Evolutionary conservation across 2,329 filamentous ascomycete genomes (phyloP).

Genomic region (Aspergillus sp.): DNA sequence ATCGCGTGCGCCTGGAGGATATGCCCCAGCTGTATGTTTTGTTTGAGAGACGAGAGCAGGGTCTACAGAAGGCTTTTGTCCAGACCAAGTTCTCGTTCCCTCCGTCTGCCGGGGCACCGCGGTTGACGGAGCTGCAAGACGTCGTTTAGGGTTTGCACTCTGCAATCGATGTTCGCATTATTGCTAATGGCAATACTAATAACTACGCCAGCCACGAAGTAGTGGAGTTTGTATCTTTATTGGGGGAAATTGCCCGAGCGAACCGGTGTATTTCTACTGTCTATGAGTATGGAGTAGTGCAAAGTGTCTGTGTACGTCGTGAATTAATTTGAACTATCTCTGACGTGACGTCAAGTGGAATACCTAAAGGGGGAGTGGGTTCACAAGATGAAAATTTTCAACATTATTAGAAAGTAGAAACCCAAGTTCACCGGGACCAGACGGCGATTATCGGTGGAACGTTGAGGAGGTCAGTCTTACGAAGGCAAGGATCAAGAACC

Average conservation of each 20-base stretch:
- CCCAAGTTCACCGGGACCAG: neutral
- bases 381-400: neutral
- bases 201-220: neutral
- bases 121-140: constrained; percentile 40
- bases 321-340: neutral
- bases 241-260: neutral
- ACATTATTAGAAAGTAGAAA: neutral
- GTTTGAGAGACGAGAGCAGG: constrained; percentile 54
- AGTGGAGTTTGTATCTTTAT: neutral
- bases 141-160: neutral
- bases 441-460: neutral
- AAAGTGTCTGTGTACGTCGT: neutral
- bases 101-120: constrained; percentile 50
- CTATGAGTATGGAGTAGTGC: neutral
- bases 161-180: too few species aligned
- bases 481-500: neutral
- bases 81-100: constrained; percentile 59
- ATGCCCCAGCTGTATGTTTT: constrained; percentile 64
- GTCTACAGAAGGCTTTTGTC: constrained; percentile 80
- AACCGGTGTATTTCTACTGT: neutral
- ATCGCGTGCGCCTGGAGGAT: constrained; percentile 73
- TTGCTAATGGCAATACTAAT: neutral
- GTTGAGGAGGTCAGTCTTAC: neutral
- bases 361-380: too few species aligned
- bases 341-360: neutral